Conservation (phyloP, 1,139 yeast genomes). For the Candida sp. region DNA sequence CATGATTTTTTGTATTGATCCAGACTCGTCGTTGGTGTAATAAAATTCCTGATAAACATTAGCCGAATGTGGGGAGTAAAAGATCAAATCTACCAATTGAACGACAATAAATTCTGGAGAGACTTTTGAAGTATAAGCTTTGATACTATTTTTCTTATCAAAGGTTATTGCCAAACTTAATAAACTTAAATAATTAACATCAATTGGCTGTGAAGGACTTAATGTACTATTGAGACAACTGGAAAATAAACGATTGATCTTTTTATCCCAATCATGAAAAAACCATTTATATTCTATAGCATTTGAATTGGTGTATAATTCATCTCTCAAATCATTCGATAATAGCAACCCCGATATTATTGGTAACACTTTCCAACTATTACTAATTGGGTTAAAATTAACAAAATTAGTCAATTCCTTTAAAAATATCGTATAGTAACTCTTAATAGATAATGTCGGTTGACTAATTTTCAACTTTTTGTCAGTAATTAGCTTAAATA, state of each 20-base stretch:
- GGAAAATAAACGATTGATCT: slow-evolving; percentile 19
- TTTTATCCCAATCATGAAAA: slow-evolving; percentile 30
- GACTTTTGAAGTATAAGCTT: slow-evolving; percentile 21
- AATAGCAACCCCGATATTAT: slow-evolving; percentile 52
- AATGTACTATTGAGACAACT: slow-evolving; percentile 22
- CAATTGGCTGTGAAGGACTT: slow-evolving; percentile 17
- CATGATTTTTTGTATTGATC: slow-evolving; percentile 12
- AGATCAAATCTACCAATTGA: slow-evolving; percentile 20
- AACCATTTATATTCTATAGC: slow-evolving; percentile 29
- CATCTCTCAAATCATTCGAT: slow-evolving; percentile 36
- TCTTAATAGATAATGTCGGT: slow-evolving; percentile 54
- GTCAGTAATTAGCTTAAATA: slow-evolving; percentile 44
- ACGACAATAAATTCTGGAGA: slow-evolving; percentile 19
- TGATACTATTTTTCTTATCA: slow-evolving; percentile 19
- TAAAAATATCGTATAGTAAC: slow-evolving; percentile 46
- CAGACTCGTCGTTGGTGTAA: slow-evolving; percentile 6
- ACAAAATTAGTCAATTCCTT: slow-evolving; percentile 35
- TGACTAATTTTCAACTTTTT: slow-evolving; percentile 56
- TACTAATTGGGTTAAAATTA: slow-evolving; percentile 21
- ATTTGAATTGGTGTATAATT: slow-evolving; percentile 25
- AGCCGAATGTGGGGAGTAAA: slow-evolving; percentile 12
- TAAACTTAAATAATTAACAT: slow-evolving; percentile 27
- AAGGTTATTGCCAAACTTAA: slow-evolving; percentile 31
- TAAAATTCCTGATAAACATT: slow-evolving; percentile 19
- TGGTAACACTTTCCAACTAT: slow-evolving; percentile 58